Conservation (phyloP, 208 protist genomes). For the Phytomonas sp. region DNA sequence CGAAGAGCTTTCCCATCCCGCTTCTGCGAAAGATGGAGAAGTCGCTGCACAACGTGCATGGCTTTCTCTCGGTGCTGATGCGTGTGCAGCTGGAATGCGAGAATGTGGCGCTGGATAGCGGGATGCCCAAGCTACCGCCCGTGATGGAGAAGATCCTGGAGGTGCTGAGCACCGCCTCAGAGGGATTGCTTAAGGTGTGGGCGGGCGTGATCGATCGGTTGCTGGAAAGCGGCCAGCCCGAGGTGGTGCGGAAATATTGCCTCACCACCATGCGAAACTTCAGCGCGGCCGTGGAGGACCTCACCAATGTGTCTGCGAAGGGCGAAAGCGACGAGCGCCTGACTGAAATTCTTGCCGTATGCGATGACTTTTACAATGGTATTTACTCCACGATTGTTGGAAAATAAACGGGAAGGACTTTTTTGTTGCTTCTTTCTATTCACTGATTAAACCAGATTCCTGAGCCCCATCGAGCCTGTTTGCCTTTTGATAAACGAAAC, state of each 20-base stretch:
- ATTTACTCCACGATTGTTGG: background rate
- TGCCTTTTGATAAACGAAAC: background rate
- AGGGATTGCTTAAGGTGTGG: constrained; percentile 70
- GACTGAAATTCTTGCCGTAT: constrained; percentile 81
- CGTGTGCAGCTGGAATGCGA: constrained; percentile 84
- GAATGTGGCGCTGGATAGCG: constrained; percentile 63
- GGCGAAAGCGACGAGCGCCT: constrained; percentile 70
- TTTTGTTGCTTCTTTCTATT: background rate
- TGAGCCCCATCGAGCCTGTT: background rate
- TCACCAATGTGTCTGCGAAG: constrained; percentile 64
- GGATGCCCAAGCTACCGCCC: constrained; percentile 47
- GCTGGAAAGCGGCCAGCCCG: constrained; percentile 29
- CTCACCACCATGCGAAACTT: constrained; percentile 52
- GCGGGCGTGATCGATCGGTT: constrained; percentile 44
- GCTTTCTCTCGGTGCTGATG: constrained; percentile 63
- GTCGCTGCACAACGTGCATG: constrained; percentile 35
- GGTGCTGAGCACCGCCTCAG: constrained; percentile 54
- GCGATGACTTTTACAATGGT: constrained; percentile 33
- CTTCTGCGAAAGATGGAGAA: constrained; percentile 40
- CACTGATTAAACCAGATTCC: background rate
- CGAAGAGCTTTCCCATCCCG: constrained; percentile 37
- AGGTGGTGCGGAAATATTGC: constrained; percentile 60
- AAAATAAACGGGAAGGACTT: constrained; percentile 1
- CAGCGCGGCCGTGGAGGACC: constrained; percentile 54
- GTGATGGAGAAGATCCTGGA: constrained; percentile 70